Evolutionary conservation across 2,329 filamentous ascomycete genomes (phyloP), one percentile per base, ranked within the genome.

Genomic region (Penicillium oxalicum): DNA sequence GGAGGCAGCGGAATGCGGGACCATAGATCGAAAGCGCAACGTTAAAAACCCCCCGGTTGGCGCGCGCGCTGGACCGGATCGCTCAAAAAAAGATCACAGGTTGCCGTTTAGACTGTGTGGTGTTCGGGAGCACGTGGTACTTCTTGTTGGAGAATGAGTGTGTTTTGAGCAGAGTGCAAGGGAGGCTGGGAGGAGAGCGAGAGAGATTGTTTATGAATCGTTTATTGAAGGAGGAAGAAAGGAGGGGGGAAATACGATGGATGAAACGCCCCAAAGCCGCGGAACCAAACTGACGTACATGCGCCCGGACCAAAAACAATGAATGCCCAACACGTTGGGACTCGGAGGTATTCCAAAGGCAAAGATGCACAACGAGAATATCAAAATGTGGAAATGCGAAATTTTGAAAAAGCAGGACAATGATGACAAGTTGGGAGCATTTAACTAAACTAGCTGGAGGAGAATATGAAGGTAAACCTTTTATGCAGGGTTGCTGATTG

Each of bases 1-100:
- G 57, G 53, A 55, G 54, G 54, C 45, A 56, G 54, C 53, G 59
- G 58, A 61, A 55, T 59, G 62, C 54, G 61, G 59, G 64, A 68
- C 59, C 67, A 69, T 68, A 56, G 56, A 62, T 57, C 51, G 50
- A 56, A 48, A 43, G 52, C 11, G 29, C 2, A 32, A 32, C 29
- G 7, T 32, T 32, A 40, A 58, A 53, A 53, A 55, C 59, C 54
- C 54, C 61, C 52, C 57, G 60, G 54, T 56, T 50, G 55, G 54
- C 47, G 52, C 47, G 50, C 38, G 29, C 40, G 33, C 27, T 34
- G 37, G 40, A 48, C 41, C 39, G 29, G 7, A 11, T 32, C 29
- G 29, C 29, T 32, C 29, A 32, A 32, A 18, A 18, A 18, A 32
- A 32, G 29, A 32, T 32, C 45, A 43, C 29, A 9, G 27, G 27